These are phyloP conservation scores for Tritrichomonas musculus DNA, from an alignment of 208 protist species.

Conservation along the genomic window DNA sequence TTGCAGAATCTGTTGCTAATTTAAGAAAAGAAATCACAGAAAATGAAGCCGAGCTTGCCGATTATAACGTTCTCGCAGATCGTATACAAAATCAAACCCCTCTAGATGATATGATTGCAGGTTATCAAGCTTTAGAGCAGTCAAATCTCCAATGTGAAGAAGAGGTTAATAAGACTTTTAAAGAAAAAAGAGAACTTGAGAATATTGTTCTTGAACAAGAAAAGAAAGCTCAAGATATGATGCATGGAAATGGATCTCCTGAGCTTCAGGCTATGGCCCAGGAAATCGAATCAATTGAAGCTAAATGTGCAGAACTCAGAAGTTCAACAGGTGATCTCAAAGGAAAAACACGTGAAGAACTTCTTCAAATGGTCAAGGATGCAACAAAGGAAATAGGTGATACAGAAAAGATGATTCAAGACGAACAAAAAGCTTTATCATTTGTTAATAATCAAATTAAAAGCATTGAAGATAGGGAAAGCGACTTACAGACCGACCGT, in stretches of 20 bases:
- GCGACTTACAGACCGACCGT: neutral
- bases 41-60: neutral
- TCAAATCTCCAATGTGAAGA: neutral
- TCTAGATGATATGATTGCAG: neutral
- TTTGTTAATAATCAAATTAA: neutral
- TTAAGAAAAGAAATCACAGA: neutral
- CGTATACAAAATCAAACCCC: neutral
- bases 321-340: neutral
- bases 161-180: neutral
- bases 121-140: neutral
- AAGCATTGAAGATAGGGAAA: neutral
- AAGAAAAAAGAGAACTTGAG: neutral
- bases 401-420: neutral
- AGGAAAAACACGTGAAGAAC: neutral
- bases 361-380: neutral
- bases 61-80: slow-evolving; percentile 31
- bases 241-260: neutral
- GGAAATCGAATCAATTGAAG: neutral
- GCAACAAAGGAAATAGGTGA: neutral
- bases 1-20: neutral
- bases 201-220: slow-evolving; percentile 12
- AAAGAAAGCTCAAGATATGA: neutral
- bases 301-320: neutral
- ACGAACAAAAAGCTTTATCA: neutral
- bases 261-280: neutral